These are phyloP conservation scores for Salix dunnii DNA, from an alignment of 345 rosid species.

Conservation along the genomic window DNA sequence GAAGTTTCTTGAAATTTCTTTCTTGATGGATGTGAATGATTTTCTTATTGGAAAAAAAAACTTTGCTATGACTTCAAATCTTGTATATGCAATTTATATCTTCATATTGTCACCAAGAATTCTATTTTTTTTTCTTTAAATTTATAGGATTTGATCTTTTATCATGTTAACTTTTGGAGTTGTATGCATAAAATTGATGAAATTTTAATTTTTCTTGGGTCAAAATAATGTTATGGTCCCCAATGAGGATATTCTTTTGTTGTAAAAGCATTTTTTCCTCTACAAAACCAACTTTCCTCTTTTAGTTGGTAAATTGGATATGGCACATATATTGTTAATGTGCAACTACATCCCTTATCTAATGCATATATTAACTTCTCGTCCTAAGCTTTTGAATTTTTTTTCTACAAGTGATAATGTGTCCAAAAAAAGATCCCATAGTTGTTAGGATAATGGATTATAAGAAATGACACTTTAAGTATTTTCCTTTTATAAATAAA, in stretches of 20 bases:
- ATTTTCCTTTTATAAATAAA: not conserved
- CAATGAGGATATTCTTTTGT: not conserved
- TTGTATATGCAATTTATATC: too few relatives aligned
- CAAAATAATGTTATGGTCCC: not conserved
- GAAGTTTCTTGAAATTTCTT: too few relatives aligned
- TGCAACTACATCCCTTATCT: not conserved
- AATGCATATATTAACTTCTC: not conserved
- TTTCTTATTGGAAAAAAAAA: too few relatives aligned
- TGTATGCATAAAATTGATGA: too few relatives aligned
- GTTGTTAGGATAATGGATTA: conserved; percentile 90
- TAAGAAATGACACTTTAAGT: conserved; percentile 36
- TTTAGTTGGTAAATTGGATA: not conserved
- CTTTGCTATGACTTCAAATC: too few relatives aligned
- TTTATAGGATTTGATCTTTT: too few relatives aligned
- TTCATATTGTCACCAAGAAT: too few relatives aligned
- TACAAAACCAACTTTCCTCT: too few relatives aligned
- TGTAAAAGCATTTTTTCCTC: not conserved
- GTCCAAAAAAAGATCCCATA: conserved; percentile 92
- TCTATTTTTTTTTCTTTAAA: too few relatives aligned
- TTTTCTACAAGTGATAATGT: conserved; percentile 63
- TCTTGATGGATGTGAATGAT: too few relatives aligned
- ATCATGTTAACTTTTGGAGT: too few relatives aligned
- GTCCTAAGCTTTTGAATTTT: conserved; percentile 5
- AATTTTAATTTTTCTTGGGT: too few relatives aligned
- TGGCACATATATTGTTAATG: not conserved